phyloP scores from a whole-genome alignment of 139 green algal genomes.

The Picochlorum sp. region DNA sequence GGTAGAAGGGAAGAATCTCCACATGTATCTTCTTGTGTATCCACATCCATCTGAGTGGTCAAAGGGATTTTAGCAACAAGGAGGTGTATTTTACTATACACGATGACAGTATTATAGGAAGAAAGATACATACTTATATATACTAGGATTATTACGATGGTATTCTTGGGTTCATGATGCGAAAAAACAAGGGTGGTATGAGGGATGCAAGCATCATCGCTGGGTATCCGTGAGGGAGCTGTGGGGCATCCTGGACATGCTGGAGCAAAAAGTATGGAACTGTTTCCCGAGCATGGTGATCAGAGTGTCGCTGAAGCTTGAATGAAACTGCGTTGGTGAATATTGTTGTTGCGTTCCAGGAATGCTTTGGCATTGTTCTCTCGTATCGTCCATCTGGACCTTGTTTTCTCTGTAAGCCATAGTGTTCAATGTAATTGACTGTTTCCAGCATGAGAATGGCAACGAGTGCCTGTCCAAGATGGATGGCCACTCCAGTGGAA shows the following conservation, averaged over 20 bases:
- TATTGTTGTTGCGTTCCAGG: conserved; percentile 47
- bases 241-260: conserved; percentile 35
- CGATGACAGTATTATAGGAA: no score
- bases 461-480: conserved; percentile 21
- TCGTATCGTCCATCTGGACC: conserved; percentile 37
- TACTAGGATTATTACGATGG: background rate
- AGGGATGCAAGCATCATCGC: conserved; percentile 26
- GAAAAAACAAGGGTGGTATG: conserved; percentile 34
- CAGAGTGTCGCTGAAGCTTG: conserved; percentile 46
- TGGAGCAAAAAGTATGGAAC: conserved; percentile 39
- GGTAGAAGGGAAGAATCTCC: background rate
- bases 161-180: conserved; percentile 44
- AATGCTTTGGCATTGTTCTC: conserved; percentile 32
- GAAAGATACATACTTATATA: no score
- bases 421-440: conserved; percentile 67
- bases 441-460: conserved; percentile 29
- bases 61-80: no score
- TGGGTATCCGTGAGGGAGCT: conserved; percentile 35
- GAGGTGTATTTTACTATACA: no score
- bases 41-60: no score
- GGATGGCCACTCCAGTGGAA: conserved; percentile 11
- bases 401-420: conserved; percentile 35
- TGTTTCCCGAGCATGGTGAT: conserved; percentile 46
- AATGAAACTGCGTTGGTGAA: conserved; percentile 34
- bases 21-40: no score